phyloP scores from a whole-genome alignment of 2,329 filamentous ascomycete genomes.

The Clarireedia homoeocarpa region DNA sequence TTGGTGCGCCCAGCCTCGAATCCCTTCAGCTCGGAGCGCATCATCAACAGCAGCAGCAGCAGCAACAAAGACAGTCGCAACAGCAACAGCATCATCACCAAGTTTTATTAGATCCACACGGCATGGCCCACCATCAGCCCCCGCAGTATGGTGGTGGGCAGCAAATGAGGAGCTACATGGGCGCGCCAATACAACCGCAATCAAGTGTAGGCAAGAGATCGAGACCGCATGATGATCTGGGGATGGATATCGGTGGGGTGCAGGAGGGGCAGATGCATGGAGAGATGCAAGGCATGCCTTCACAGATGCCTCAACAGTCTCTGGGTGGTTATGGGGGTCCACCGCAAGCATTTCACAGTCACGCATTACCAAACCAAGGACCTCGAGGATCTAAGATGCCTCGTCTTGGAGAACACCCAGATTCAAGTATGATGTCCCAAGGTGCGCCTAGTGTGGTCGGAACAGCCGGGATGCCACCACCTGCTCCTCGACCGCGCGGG shows the following conservation, averaged over 20 bases:
- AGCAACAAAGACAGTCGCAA: conserved; percentile 44
- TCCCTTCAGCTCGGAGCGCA: conserved; percentile 36
- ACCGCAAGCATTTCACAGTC: conserved; percentile 55
- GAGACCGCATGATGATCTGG: conserved; percentile 44
- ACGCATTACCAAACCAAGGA: conserved; percentile 68
- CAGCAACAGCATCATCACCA: conserved; percentile 46
- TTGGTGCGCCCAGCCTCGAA: conserved; percentile 25
- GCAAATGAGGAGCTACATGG: conserved; percentile 41
- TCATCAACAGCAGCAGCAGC: conserved; percentile 43
- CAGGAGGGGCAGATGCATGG: conserved; percentile 34
- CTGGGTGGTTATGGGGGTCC: conserved; percentile 36
- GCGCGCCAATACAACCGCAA: conserved; percentile 26
- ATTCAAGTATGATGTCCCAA: conserved; percentile 38
- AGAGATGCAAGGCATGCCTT: conserved; percentile 36
- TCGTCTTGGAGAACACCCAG: conserved; percentile 44
- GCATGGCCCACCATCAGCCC: conserved; percentile 43
- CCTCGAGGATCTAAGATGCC: conserved; percentile 58
- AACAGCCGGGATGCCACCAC: conserved; percentile 77
- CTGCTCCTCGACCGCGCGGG: conserved; percentile 71
- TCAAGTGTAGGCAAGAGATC: conserved; percentile 40
- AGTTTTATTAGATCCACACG: conserved; percentile 48
- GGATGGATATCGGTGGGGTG: conserved; percentile 39
- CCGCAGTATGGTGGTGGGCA: conserved; percentile 41
- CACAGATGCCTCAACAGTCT: conserved; percentile 49
- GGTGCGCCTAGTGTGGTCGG: conserved; percentile 78